Base-by-base conservation (phyloP, 2,329 filamentous ascomycete species). In the Dothiorella sarmentorum region DNA sequence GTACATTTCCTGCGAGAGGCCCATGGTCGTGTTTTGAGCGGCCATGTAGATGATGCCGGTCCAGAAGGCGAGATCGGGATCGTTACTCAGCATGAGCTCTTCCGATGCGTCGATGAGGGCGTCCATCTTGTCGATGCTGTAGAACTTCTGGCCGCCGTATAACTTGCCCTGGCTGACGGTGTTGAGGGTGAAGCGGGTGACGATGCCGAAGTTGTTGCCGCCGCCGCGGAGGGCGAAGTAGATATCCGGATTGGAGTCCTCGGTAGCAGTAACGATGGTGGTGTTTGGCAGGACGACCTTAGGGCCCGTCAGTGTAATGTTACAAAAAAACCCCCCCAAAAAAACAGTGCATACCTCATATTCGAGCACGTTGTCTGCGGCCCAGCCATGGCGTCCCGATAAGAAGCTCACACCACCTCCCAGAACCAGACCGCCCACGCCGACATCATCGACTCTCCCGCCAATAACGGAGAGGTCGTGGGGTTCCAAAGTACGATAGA, bases 221-320 rank as follows among this genome's bases (percentile, higher is more conserved):
- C 72, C 72, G 18, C 73, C 73, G 26, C 71, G 71, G 11, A 75
- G 63, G 1, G 71, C 70, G 65, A 68, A 69, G 64, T 71, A 74
- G 2, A 76, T 65, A 45, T 74, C 70, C 31, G 0, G 27, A 22
- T 60, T 27, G 24, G 17, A 22, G 7, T 45, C 5, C 17, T 40
- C 44, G 20, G 20, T 59, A n/a, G 57, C 57, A 22, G 49, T 53
- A 6, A 59, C 35, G 26, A 59, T 31, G 24, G 49, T 53, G 10
- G 49, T 15, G 49, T 53, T 53, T 20, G 49, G 49, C 24, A 53
- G 24, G n/a, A 53, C 49, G 10, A 53, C 13, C 33, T 37, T 31
- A 15, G 33, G 15, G 13, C 4, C 17, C 6, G 33, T 37, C 1
- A 37, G n/a, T 17, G 7, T 5, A 17, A 4, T 7, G 15, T 7